phyloP scores from a whole-genome alignment of 805 yeast genomes.

The Schwanniomyces sp. region DNA sequence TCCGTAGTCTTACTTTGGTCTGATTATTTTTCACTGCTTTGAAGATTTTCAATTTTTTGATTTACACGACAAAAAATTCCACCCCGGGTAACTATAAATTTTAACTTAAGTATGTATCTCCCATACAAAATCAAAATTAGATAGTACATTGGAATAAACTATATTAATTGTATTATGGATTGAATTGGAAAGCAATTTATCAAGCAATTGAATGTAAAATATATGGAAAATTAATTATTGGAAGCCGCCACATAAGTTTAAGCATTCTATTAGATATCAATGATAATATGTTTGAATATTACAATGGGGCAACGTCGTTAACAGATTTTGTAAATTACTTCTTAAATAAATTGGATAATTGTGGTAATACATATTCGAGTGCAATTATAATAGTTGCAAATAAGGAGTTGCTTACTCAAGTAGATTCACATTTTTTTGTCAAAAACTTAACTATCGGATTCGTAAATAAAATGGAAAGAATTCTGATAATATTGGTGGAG shows the following conservation, averaged over 20 bases:
- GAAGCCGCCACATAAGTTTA: not conserved
- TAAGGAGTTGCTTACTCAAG: slow-evolving; percentile 2
- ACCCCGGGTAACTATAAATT: not conserved
- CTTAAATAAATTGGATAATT: not conserved
- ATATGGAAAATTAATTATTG: not conserved
- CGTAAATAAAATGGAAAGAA: slow-evolving; percentile 1
- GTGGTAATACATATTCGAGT: not conserved
- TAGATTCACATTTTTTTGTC: not conserved
- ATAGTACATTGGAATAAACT: too few species aligned
- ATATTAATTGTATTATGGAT: too few species aligned
- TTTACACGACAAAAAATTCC: not conserved
- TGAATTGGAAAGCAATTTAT: too few species aligned
- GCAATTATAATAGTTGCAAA: slow-evolving; percentile 9
- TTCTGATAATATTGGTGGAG: slow-evolving; percentile 8
- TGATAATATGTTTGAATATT: slow-evolving; percentile 6
- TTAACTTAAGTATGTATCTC: too few species aligned
- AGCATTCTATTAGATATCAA: not conserved
- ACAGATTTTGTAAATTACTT: slow-evolving; percentile 6
- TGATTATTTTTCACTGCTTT: not conserved
- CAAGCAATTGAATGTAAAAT: not conserved
- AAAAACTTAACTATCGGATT: not conserved
- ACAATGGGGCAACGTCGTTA: slow-evolving; percentile 6
- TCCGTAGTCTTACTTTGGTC: not conserved
- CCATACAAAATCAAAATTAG: too few species aligned
- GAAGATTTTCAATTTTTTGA: not conserved